Evolutionary conservation across 2,329 filamentous ascomycete genomes (phyloP), one percentile per base, ranked within the genome.

Genomic region (Aspergillus clavatus): DNA sequence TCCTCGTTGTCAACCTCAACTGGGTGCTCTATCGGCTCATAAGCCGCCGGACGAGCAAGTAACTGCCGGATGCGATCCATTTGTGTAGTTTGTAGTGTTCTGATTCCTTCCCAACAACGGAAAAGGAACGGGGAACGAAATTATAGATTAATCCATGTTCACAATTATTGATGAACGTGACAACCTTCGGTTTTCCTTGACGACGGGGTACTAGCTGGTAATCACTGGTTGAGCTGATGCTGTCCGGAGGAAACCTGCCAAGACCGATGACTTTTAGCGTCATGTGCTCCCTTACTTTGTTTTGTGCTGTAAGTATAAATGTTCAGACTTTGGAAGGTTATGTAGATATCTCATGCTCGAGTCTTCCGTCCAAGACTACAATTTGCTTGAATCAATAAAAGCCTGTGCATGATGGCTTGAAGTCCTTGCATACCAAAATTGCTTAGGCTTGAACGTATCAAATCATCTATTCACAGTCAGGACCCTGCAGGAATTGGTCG

Each of bases 11-110:
- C 58, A 7, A 57, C 52, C 41, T 54, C 56, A 31, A 49, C 49
- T 16, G 53, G 54, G 37, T 61, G 59, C 12, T 57, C 54, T 29
- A 66, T 58, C 33, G 56, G 59, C 52, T 66, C 61, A 48, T 66
- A 66, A 5, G 44, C 42, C 21, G 50, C 55, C 29, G 58, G 56
- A 16, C 60, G 59, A 29, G 54, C 49, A 24, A 70, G 53, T 43
- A 68, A 52, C 44, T 54, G 57, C 46, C 63, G 60, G 24, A 71
- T 50, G 42, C 65, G 60, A 38, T 67, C 59, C 66, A 70, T 69
- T 19, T 22, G 24, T 21, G 22, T 14, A 16, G 2, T 22, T 19
- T 39, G 10, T 16, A 6, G 39, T 18, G 38, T 6, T 16, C 27
- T 27, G 21, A 27, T 27, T 39, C 39, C 41, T 50, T 26, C 38